Evolutionary conservation across 495 filamentous ascomycete genomes (phyloP).

Genomic region (Evernia prunastri): DNA sequence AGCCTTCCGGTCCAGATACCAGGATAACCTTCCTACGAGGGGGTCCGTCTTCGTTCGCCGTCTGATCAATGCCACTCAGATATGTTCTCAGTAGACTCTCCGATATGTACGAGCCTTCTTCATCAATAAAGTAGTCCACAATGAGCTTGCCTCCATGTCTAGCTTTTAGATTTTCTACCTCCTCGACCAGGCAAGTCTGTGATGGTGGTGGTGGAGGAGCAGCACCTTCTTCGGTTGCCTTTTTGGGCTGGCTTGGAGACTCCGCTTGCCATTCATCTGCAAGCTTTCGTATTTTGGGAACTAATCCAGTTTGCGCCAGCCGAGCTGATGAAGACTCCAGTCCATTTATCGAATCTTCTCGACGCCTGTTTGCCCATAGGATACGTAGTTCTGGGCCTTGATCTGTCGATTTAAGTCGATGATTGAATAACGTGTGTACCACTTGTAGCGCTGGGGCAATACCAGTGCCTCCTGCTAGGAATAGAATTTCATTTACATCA

Average conservation of each 20-base stretch:
- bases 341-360: slow-evolving; percentile 40
- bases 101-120: slow-evolving; percentile 59
- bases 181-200: slow-evolving; percentile 47
- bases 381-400: slow-evolving; percentile 47
- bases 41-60: slow-evolving; percentile 25
- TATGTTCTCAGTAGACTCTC: slow-evolving; percentile 39
- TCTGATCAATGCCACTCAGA: slow-evolving; percentile 26
- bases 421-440: slow-evolving; percentile 50
- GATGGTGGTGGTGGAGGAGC: not conserved
- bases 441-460: slow-evolving; percentile 87
- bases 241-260: not conserved
- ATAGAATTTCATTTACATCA: slow-evolving; percentile 55
- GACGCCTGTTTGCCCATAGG: slow-evolving; percentile 59
- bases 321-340: not conserved
- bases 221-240: not conserved
- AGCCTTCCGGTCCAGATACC: slow-evolving; percentile 85
- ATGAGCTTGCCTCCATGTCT: slow-evolving; percentile 49
- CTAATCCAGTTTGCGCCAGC: not conserved
- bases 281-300: not conserved
- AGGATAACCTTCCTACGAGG: slow-evolving; percentile 56
- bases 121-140: slow-evolving; percentile 72
- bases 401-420: slow-evolving; percentile 12
- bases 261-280: not conserved
- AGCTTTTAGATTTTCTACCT: slow-evolving; percentile 53
- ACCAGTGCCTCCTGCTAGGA: slow-evolving; percentile 88